These are phyloP conservation scores for Zopfia rhizophila DNA, from an alignment of 2,329 filamentous ascomycete genomes.

Conservation along the genomic window DNA sequence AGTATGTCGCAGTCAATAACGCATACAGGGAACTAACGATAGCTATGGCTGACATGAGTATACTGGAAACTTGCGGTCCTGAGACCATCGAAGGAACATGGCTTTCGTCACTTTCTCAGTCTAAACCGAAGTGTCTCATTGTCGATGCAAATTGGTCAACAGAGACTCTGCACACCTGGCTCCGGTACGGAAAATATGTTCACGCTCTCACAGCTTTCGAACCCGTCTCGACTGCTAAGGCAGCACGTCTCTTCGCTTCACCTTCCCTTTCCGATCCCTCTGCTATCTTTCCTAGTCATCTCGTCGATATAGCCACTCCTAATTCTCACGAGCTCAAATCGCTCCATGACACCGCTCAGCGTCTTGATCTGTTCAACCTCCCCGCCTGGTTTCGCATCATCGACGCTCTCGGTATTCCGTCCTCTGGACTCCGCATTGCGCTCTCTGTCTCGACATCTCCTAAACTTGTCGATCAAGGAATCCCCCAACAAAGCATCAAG, in stretches of 20 bases:
- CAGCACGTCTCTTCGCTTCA: slow-evolving; percentile 71
- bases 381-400: slow-evolving; percentile 82
- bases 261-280: slow-evolving; percentile 27
- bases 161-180: slow-evolving; percentile 73
- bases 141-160: slow-evolving; percentile 89
- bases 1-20: slow-evolving; percentile 93
- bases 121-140: slow-evolving; percentile 76
- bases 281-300: slow-evolving; percentile 67
- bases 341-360: slow-evolving; percentile 78
- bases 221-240: slow-evolving; percentile 86
- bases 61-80: slow-evolving; percentile 67
- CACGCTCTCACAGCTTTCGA: slow-evolving; percentile 78
- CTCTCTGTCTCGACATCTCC: slow-evolving; percentile 75
- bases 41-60: slow-evolving; percentile 95
- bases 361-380: slow-evolving; percentile 74
- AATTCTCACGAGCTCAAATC: slow-evolving; percentile 84
- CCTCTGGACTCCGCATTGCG: slow-evolving; percentile 73
- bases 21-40: slow-evolving; percentile 83
- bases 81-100: slow-evolving; percentile 26
- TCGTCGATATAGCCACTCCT: slow-evolving; percentile 81
- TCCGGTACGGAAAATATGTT: slow-evolving; percentile 67
- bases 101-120: slow-evolving; percentile 20
- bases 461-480: slow-evolving; percentile 78
- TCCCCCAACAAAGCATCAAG: slow-evolving; percentile 85
- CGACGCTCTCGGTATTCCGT: slow-evolving; percentile 79